These are phyloP conservation scores for Sporisorium scitamineum DNA, from an alignment of 1,284 basidiomycete species.

Conservation along the genomic window DNA sequence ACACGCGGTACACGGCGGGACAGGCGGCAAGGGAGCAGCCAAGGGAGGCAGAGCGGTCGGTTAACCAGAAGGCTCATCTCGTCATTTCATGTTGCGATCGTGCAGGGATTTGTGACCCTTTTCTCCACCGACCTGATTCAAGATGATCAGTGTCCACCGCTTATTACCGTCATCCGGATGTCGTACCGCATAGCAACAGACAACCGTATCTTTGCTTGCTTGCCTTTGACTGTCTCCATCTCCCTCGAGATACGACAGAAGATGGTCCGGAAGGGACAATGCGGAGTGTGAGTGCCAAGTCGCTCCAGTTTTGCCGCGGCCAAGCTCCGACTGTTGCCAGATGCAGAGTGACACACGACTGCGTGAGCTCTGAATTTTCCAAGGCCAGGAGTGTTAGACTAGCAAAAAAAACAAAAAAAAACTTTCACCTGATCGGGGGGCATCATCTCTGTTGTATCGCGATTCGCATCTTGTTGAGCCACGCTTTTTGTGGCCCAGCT, in stretches of 20 bases:
- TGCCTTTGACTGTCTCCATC: background rate
- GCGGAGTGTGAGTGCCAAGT: background rate
- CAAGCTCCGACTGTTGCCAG: background rate
- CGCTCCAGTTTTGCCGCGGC: background rate
- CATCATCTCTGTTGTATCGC: too few species aligned
- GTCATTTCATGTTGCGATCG: conserved; percentile 1
- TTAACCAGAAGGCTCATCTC: conserved; percentile 7
- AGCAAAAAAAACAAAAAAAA: too few species aligned
- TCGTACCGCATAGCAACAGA: background rate
- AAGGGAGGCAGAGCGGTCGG: background rate
- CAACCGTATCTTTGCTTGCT: background rate
- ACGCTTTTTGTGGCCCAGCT: background rate
- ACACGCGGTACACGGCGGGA: background rate
- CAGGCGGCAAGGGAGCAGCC: background rate
- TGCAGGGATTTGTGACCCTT: background rate
- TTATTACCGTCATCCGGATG: background rate
- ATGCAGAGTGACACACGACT: background rate
- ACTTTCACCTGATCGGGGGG: too few species aligned
- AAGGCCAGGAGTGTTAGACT: background rate
- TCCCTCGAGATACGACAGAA: background rate
- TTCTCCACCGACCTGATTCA: background rate
- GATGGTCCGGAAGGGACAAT: background rate
- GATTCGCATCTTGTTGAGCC: background rate
- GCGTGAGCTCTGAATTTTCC: background rate
- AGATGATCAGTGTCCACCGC: background rate